These are phyloP conservation scores for Cercospora sojina DNA, from an alignment of 2,329 filamentous ascomycete genomes.

Conservation along the genomic window DNA sequence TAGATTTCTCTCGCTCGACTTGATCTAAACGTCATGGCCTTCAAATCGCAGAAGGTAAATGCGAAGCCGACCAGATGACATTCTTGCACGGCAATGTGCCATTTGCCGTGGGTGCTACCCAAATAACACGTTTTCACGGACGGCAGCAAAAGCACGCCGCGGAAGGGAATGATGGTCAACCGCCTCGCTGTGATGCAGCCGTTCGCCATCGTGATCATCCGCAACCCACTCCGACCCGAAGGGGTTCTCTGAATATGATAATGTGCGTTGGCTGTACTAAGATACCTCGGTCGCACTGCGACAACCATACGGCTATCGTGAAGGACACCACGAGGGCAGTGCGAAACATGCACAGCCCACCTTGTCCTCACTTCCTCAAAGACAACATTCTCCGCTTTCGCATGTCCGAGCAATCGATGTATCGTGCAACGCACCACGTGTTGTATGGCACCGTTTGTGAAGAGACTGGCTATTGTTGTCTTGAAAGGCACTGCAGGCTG, in stretches of 20 bases:
- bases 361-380: not conserved
- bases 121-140: not conserved
- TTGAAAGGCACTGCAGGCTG: not conserved
- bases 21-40: not conserved
- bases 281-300: not conserved
- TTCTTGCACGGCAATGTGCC: not conserved
- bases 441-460: not conserved
- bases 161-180: not conserved
- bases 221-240: not conserved
- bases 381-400: not conserved
- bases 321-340: not conserved
- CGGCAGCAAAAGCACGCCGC: not conserved
- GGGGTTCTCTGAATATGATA: not conserved
- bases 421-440: conserved; percentile 6
- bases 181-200: not conserved
- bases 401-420: not conserved
- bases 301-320: not conserved
- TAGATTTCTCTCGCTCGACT: not conserved
- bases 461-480: not conserved
- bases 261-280: not conserved
- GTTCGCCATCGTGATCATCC: not conserved
- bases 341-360: not conserved
- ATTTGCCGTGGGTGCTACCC: not conserved
- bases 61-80: not conserved
- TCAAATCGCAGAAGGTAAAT: not conserved